Evolutionary conservation across 2,329 filamentous ascomycete species (phyloP), one percentile per base, ranked within the genome.

Genomic region (Colletotrichum acutatum): DNA sequence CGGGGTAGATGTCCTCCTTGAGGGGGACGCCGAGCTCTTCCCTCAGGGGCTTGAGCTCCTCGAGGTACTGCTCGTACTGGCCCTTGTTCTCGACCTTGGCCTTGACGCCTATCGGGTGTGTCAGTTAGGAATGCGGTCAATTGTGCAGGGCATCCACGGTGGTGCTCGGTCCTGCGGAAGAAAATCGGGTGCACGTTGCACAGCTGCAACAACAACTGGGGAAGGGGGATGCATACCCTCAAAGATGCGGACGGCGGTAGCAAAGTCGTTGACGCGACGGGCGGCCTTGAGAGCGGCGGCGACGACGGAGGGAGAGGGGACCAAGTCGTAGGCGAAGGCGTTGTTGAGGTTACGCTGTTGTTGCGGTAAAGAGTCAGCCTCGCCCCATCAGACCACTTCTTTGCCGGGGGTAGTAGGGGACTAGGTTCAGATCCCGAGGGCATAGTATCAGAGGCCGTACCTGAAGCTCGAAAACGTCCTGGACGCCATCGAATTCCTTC

Each of bases 391-490:
- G 76, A 70, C 74, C 74, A 76, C 74, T 71, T 74, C 74, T 71
- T 73, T 66, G 42, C 42, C 65, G 65, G 46, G 49, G 37, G 37
- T 42, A 42, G 37, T 42, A 42, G 37, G 37, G 61, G 52, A 66
- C 60, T 65, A 65, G 67, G 49, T 57, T 74, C 61, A 67, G 62
- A 66, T 68, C 53, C 62, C 71, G 62, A 66, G 61, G 34, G 14
- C 16, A 42, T 56, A 52, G 64, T 68, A 52, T 26, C 30, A 60
- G 66, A 54, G 53, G 34, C 24, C 30, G 37, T 92, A 98, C 95
- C 95, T 98, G 95, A 82, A 99, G 95, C 92, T 99, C 97, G 86
- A 99, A 99, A 82, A 98, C 96, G 88, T 99, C 97, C 87, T 98
- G 95, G 78, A 99, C 97, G 82, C 87, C 86, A 76, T 99, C 96